These are phyloP conservation scores for Delonix regia DNA, from an alignment of 306 rosid genomes.

Conservation along the genomic window DNA sequence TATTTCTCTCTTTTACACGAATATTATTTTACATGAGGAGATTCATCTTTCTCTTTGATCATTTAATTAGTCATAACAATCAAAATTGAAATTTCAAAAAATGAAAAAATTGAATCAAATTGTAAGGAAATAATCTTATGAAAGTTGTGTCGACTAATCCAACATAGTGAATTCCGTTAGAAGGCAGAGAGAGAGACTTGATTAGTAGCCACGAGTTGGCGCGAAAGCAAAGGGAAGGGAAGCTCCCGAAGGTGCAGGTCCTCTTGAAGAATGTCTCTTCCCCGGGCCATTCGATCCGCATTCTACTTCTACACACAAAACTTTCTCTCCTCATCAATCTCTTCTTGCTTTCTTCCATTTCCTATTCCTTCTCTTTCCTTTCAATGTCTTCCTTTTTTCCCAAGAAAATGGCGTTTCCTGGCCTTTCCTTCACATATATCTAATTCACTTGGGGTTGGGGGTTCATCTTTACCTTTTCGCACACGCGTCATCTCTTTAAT, in stretches of 20 bases:
- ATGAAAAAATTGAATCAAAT: neutral
- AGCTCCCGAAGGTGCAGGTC: conserved; percentile 76
- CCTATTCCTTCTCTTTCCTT: neutral
- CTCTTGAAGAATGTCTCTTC: conserved; percentile 71
- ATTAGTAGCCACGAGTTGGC: conserved; percentile 75
- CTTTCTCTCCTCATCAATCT: conserved; percentile 29
- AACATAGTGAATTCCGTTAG: conserved; percentile 21
- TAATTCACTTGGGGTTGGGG: conserved; percentile 14
- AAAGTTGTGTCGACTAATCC: neutral
- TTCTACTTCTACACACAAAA: conserved; percentile 41
- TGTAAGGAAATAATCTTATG: neutral
- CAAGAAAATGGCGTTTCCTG: conserved; percentile 31
- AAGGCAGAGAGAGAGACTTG: conserved; percentile 35
- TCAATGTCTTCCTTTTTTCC: conserved; percentile 20
- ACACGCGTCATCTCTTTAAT: neutral
- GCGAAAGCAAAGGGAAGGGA: conserved; percentile 75
- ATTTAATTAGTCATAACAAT: too few relatives aligned
- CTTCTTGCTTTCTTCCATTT: neutral
- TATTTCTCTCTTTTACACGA: too few relatives aligned
- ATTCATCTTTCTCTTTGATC: too few relatives aligned
- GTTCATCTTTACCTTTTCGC: conserved; percentile 18
- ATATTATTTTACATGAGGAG: too few relatives aligned
- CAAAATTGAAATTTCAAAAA: too few relatives aligned
- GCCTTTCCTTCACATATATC: neutral
- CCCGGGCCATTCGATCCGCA: conserved; percentile 50